These are phyloP conservation scores for Russula lepida DNA, from an alignment of 768 basidiomycete species.

Conservation along the genomic window DNA sequence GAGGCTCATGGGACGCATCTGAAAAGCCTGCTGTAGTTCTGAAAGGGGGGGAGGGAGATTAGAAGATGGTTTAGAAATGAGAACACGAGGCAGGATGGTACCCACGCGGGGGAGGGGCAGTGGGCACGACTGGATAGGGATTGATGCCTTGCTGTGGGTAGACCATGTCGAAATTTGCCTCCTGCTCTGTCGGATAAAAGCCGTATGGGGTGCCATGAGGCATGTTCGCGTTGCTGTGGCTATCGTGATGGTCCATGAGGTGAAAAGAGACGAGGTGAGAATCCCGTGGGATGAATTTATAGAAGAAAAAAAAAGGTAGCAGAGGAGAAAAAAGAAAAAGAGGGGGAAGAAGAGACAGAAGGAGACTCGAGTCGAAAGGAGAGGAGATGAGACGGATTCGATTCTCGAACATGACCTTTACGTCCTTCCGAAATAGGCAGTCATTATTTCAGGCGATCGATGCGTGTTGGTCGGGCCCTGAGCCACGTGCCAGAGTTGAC, in stretches of 20 bases:
- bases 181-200: constrained; percentile 30
- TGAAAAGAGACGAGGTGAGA: constrained; percentile 20
- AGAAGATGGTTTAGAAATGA: constrained; percentile 42
- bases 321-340: constrained; percentile 26
- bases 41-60: constrained; percentile 39
- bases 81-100: constrained; percentile 46
- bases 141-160: constrained; percentile 38
- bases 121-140: constrained; percentile 48
- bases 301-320: constrained; percentile 13
- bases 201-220: constrained; percentile 28
- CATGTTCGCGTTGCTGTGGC: constrained; percentile 22
- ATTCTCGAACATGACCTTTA: neutral
- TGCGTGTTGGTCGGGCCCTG: neutral
- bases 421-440: neutral
- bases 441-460: neutral
- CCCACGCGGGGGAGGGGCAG: constrained; percentile 66
- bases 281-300: constrained; percentile 21
- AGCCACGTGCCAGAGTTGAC: neutral
- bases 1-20: constrained; percentile 49
- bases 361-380: constrained; percentile 2
- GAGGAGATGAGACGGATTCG: neutral
- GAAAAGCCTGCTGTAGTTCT: constrained; percentile 60
- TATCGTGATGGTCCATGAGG: constrained; percentile 28
- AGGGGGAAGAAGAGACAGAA: constrained; percentile 25
- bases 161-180: constrained; percentile 29